These are phyloP conservation scores for Erysimum pusillum DNA, from an alignment of 441 rosid genomes.

Conservation along the genomic window DNA sequence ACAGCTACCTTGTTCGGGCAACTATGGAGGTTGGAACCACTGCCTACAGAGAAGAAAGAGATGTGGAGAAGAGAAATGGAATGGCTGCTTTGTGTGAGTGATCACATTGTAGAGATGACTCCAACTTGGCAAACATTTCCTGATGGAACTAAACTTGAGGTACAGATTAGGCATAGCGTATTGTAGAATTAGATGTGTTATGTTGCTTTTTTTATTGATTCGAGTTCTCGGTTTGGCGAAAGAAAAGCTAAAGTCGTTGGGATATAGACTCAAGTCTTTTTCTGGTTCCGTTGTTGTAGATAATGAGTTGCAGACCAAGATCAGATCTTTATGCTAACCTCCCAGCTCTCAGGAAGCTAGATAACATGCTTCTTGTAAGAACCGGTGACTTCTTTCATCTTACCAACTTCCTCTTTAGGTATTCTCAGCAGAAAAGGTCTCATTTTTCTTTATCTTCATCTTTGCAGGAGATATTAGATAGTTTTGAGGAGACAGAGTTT, in stretches of 20 bases:
- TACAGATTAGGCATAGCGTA: slow-evolving; percentile 32
- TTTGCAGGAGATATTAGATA: slow-evolving; percentile 85
- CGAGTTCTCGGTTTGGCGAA: too few relatives aligned
- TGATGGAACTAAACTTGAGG: slow-evolving; percentile 96
- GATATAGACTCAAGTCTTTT: not conserved
- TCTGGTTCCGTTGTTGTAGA: slow-evolving; percentile 54
- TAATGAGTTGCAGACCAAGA: slow-evolving; percentile 95
- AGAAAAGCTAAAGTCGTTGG: not conserved
- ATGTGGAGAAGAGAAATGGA: slow-evolving; percentile 99
- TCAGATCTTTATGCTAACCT: slow-evolving; percentile 88
- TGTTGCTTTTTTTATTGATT: not conserved
- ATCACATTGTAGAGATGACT: slow-evolving; percentile 92
- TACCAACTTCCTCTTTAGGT: slow-evolving; percentile 6
- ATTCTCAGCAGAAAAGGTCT: slow-evolving; percentile 29
- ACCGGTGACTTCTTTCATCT: slow-evolving; percentile 20
- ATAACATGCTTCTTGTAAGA: slow-evolving; percentile 97
- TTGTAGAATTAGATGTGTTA: not conserved
- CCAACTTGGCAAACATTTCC: slow-evolving; percentile 97
- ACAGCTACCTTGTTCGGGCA: slow-evolving; percentile 93
- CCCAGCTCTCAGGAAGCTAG: slow-evolving; percentile 91
- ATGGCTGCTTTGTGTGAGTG: slow-evolving; percentile 91
- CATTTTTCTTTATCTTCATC: slow-evolving; percentile 20
- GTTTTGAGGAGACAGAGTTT: slow-evolving; percentile 83
- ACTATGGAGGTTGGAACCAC: slow-evolving; percentile 94
- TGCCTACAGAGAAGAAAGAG: slow-evolving; percentile 79